Evolutionary conservation across 192 early-diverging fungal genomes (phyloP), one percentile per base, ranked within the genome.

Genomic region (Mortierella hygrophila): DNA sequence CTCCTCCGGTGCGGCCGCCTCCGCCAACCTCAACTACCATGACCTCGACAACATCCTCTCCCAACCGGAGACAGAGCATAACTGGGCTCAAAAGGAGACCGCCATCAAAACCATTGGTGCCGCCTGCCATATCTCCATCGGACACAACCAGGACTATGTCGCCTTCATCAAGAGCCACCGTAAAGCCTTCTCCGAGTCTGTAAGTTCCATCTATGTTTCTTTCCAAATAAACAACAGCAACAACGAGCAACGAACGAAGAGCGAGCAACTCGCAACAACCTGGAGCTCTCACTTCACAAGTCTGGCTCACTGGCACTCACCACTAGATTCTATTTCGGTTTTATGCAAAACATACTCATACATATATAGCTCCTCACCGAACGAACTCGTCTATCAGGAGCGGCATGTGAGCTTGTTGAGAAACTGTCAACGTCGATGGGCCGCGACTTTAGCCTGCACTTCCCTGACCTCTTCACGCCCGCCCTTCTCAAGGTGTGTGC

Each of bases 321-420:
- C 69, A 41, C 71, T 72, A 26, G 71, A 16, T 42, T 38, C 69
- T 42, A 70, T 72, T 72, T 41, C 71, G 40, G 41, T 46, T 46
- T 41, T 70, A 32, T 70, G 69, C 69, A 65, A 29, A 75, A 75
- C 63, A 38, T 47, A 71, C 26, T 26, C 57, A 68, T 37, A 78
- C 47, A 75, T 54, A 26, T 57, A 32, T 90, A 97, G 96, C 80
- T 96, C 40, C 54, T 89, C 38, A 94, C 93, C 32, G 96, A 97
- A 57, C 89, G 96, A 68, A 95, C 95, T n/a, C 87, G 94, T 3
- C 89, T 97, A 7, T 94, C 94, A 20, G 92, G 93, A 52, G 89
- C 95, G n/a, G 95, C 92, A 29, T 88, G 92, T 68, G 88, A 88
- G 70, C 87, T 96, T 37, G 79, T 95, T 29, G 93, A 95, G 78